phyloP scores from a whole-genome alignment of 2,329 filamentous ascomycete genomes.

The Colletotrichum caudatum region DNA sequence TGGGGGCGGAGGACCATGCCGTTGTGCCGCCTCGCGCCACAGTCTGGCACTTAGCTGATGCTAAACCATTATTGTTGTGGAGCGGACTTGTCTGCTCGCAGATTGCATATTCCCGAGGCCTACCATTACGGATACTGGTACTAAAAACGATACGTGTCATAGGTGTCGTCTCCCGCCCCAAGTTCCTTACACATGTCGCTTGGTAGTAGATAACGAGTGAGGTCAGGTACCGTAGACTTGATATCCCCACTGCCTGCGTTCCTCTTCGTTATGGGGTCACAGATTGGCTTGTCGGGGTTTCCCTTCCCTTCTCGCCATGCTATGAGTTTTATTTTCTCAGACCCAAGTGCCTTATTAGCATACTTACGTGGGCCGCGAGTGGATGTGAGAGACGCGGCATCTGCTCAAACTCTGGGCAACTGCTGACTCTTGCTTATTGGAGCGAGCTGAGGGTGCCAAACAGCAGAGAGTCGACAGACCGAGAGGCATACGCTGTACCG shows the following conservation, averaged over 20 bases:
- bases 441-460: conserved; percentile 6
- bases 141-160: background rate
- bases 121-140: too few species aligned
- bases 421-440: conserved; percentile 18
- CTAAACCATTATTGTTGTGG: conserved; percentile 12
- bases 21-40: conserved; percentile 4
- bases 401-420: conserved; percentile 9
- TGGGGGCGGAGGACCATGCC: conserved; percentile 7
- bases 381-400: conserved; percentile 1
- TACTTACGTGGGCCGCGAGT: background rate
- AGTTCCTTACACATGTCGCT: background rate
- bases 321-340: background rate
- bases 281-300: background rate
- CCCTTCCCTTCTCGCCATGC: background rate
- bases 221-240: background rate
- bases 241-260: background rate
- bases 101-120: conserved; percentile 25
- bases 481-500: background rate
- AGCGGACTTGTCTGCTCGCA: conserved; percentile 7
- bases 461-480: conserved; percentile 16
- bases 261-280: background rate
- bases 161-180: background rate
- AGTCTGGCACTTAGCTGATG: conserved; percentile 19
- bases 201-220: background rate
- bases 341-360: background rate